Evolutionary conservation across 2,329 filamentous ascomycete species (phyloP), one percentile per base, ranked within the genome.

Genomic region (Sordariomycetes sp.): DNA sequence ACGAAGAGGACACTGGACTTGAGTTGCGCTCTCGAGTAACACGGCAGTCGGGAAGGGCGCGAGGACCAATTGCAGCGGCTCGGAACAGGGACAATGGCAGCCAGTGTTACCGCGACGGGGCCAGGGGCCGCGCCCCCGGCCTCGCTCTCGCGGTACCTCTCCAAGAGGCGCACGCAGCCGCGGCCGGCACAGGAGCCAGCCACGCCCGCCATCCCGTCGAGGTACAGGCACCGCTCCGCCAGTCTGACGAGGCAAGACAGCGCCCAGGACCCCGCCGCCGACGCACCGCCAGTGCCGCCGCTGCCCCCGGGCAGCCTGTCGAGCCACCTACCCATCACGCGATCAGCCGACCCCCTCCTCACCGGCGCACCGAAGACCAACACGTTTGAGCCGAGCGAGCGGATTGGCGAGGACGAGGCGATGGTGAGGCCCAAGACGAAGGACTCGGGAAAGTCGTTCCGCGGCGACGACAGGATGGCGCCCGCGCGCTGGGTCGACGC

Each of bases 401-500:
- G 45, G 20, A 50, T 50, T 20, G 45, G 24, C 45, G 45, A 50
- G 12, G 45, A 50, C 45, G 22, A 50, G 20, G 22, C 8, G 24
- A 20, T 28, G n/a, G 17, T 34, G 22, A n/a, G 34, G 6, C 24
- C 28, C 50, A 50, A 34, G 34, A 52, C 50, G 0, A 50, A 34
- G 35, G 55, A 57, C 50, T 53, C 55, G 50, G 55, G 34, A 20
- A 57, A 57, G 50, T 45, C 50, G 13, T 57, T 57, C 50, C 34
- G 15, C 55, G 50, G 36, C 22, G 25, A 57, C 12, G 34, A 28
- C 34, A 24, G 35, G 28, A 32, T 42, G 20, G 28, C 20, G 52
- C 51, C 24, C 34, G 53, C 50, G 17, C 55, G 34, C 22, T 57
- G 55, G 55, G 50, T 57, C 55, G 55, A 57, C 39, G 45, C 45